Evolutionary conservation across 345 rosid genomes (phyloP), one percentile per base, ranked within the genome.

Genomic region (Garcia nutans): DNA sequence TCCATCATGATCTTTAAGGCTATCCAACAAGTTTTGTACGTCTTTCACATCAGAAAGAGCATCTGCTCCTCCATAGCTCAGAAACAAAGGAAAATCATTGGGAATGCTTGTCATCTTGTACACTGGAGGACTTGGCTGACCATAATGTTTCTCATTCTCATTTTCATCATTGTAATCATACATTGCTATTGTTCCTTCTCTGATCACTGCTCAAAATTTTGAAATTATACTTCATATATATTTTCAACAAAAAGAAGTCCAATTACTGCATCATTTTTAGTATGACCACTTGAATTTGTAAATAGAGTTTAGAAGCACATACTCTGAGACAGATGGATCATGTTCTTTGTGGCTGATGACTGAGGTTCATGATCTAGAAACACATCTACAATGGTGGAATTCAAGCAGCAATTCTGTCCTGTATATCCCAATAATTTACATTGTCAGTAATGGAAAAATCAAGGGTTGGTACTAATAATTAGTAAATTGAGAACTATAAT

Each of bases 331-430:
- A 88, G 19, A 79, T 88, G 94, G 79, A 90, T 74, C 86, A 88
- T 81, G 84, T 87, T 90, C 84, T 87, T 88, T 9, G 82, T 86
- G 20, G 85, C 65, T 12, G 89, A 80, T 44, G 92, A 62, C 73
- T 86, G 94, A 52, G 88, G 91, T 47, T 83, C 89, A 59, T 88
- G 83, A 19, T 86, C 81, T 3, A 88, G 84, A 68, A 87, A 85
- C 12, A 73, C 54, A 11, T 81, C 70, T 19, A 87, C 72, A 42
- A 80, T 62, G 58, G 80, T 79, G 66, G 88, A 55, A 65, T 86
- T 84, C 67, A 90, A 80, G 83, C 92, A 87, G 82, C 94, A 90
- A 74, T 90, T 88, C 41, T 79, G 79, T 23, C 94, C 92, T 90
- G 55, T 19, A 59, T 65, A 45, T 55, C 17, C 63, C 9, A 37